Evolutionary conservation across 2,329 filamentous ascomycete genomes (phyloP).

Genomic region (Catunica adiposa): DNA sequence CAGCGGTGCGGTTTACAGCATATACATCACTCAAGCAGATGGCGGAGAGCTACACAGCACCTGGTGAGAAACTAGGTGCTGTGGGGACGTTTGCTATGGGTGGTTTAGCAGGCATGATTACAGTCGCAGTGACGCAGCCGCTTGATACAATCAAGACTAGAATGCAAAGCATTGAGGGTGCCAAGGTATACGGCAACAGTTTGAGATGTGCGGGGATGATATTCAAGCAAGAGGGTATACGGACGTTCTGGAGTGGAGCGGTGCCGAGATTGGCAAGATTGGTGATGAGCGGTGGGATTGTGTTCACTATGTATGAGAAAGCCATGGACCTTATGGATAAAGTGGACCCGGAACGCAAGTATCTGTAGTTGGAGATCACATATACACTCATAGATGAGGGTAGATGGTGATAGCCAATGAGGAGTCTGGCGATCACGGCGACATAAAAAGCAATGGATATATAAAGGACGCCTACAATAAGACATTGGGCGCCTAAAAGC

Average conservation of each 20-base stretch:
- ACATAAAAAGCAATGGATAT: neutral
- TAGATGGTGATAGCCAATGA: no score
- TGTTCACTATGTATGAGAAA: constrained; percentile 98
- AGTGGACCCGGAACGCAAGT: constrained; percentile 68
- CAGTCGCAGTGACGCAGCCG: constrained; percentile 60
- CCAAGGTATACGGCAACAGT: constrained; percentile 67
- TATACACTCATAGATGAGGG: no score
- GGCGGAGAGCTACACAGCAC: constrained; percentile 79
- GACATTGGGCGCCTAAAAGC: neutral
- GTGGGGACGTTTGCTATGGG: constrained; percentile 82
- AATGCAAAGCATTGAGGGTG: constrained; percentile 92
- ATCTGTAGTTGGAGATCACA: constrained; percentile 44
- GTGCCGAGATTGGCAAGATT: constrained; percentile 69
- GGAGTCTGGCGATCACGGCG: no score
- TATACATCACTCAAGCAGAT: constrained; percentile 86
- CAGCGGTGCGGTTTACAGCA: constrained; percentile 73
- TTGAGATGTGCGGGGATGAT: constrained; percentile 69
- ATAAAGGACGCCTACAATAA: no score
- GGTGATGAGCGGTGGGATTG: constrained; percentile 85
- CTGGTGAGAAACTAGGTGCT: constrained; percentile 84
- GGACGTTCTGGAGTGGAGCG: constrained; percentile 90
- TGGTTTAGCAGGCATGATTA: constrained; percentile 75
- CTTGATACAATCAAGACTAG: constrained; percentile 92
- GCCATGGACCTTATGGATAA: constrained; percentile 72
- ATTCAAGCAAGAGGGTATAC: constrained; percentile 70